Evolutionary conservation across 805 yeast genomes (phyloP), one percentile per base, ranked within the genome.

Genomic region (Lachancea kluyveri): DNA sequence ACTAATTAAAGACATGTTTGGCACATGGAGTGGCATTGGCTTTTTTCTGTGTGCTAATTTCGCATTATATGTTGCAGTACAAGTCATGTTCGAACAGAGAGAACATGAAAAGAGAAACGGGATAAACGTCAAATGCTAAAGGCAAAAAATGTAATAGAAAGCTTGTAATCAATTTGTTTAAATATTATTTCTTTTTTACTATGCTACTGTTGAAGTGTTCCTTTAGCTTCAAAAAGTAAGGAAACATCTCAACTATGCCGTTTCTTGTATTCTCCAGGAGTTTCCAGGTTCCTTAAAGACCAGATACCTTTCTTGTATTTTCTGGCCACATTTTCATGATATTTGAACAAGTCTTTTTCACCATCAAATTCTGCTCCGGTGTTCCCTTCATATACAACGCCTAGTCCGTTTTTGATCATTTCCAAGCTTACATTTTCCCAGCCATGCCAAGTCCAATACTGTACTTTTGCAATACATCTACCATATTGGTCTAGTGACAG

Each of bases 41-140:
- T 81, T 85, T 47, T 70, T 82, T 33, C 43, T 77, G 5, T 46
- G 68, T 10, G 75, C 94, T 4, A 76, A 82, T 36, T 52, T 55
- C 3, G 73, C 82, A 39, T 64, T 92, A 24, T 92, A 82, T 57
- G 77, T 86, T 11, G 97, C 82, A 3, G 79, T 76, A 1, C 97
- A 90, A 57, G 80, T 87, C 12, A 92, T 92, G 97, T 88, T 87
- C 60, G 97, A 92, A 58, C 60, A 83, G 37, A 70, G 99, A 46
- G 94, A 86, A 52, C 62, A 76, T 16, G 99, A 92, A 55, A 79
- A 73, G 52, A 72, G 97, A 48, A 66, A 71, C 24, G 96, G 96
- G 2, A 70, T 90, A 11, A 75, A 82, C 52, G 75, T 87, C 19
- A 77, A 83, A 52, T 92, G 96, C 42, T 65, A 37, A 47, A n/a